Percentiles rank a stretch among this genome's conserved stretches.
phyloP scores from a whole-genome alignment of 306 rosid species.

The Mimosa bimucronata region DNA sequence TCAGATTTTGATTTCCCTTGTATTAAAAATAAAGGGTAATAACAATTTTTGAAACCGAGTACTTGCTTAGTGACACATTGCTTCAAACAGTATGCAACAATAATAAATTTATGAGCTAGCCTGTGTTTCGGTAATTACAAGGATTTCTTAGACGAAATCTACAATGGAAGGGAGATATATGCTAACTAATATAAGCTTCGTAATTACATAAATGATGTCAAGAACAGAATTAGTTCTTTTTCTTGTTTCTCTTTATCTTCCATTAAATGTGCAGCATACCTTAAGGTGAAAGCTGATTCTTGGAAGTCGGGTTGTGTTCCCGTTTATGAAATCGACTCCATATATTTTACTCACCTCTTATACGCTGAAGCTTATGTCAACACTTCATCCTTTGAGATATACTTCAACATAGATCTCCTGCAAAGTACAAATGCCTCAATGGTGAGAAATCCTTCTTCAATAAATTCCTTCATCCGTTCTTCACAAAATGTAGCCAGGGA shows the following conservation, averaged over 20 bases:
- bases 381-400: slow-evolving; percentile 42
- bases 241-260: slow-evolving; percentile 1
- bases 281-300: neutral
- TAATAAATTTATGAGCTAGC: no score
- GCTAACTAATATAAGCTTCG: neutral
- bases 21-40: no score
- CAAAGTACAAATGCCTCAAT: slow-evolving; percentile 15
- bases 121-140: no score
- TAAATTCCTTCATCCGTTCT: slow-evolving; percentile 46
- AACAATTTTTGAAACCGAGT: no score
- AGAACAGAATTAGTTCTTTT: slow-evolving; percentile 1
- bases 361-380: slow-evolving; percentile 19
- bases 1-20: no score
- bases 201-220: neutral
- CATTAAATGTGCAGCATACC: neutral
- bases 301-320: no score
- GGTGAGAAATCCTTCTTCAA: slow-evolving; percentile 19
- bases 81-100: no score
- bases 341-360: slow-evolving; percentile 46
- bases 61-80: no score
- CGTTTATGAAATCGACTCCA: slow-evolving; percentile 36
- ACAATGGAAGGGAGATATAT: neutral
- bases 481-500: slow-evolving; percentile 34
- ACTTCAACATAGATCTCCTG: neutral
- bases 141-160: neutral